phyloP scores from a whole-genome alignment of 2,329 filamentous ascomycete species.

The Hymenoscyphus occultus region DNA sequence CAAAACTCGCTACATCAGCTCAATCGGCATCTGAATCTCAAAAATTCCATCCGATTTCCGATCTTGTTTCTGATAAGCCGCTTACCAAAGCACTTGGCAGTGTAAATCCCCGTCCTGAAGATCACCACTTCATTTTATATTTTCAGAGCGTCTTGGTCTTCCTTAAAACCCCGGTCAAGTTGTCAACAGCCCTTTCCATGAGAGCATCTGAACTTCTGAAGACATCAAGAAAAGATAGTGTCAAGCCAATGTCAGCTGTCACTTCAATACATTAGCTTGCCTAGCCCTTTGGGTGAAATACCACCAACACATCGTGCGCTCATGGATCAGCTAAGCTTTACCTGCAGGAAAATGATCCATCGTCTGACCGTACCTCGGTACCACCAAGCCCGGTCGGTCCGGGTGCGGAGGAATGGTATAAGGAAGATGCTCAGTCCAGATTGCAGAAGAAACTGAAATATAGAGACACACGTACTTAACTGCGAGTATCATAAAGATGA shows the following conservation, averaged over 20 bases:
- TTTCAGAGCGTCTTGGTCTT: not conserved
- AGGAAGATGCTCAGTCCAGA: not conserved
- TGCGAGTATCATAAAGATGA: not conserved
- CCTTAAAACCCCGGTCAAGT: not conserved
- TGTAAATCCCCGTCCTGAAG: not conserved
- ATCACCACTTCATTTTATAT: not conserved
- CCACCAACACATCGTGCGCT: not conserved
- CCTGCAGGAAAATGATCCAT: not conserved
- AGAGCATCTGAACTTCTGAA: too few relatives aligned
- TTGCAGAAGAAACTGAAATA: too few relatives aligned
- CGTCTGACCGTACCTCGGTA: not conserved
- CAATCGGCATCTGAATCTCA: not conserved
- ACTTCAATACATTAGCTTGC: not conserved
- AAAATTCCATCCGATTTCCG: not conserved
- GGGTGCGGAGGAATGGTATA: not conserved
- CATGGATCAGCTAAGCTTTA: not conserved
- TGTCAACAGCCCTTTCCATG: too few relatives aligned
- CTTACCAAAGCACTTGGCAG: not conserved
- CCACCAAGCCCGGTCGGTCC: not conserved
- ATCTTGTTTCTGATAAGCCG: not conserved
- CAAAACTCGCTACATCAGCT: not conserved
- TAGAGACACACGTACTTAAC: not conserved
- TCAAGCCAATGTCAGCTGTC: not conserved
- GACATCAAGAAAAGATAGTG: not conserved
- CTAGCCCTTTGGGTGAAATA: not conserved